Evolutionary conservation across 179 eudicot species (phyloP).

Genomic region (Silene coronaria): DNA sequence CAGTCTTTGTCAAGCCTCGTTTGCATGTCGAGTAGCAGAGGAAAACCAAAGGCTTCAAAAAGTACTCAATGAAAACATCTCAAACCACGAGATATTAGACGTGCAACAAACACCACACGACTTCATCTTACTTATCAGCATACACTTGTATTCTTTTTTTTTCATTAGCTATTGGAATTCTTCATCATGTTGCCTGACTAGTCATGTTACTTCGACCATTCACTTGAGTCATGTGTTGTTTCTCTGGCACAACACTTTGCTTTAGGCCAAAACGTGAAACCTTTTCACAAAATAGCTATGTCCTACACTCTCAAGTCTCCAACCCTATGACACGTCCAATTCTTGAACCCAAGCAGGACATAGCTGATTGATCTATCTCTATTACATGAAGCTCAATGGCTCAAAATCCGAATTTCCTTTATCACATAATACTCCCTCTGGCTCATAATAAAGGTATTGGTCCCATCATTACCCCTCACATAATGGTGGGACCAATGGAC

Average conservation of each 20-base stretch:
- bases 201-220: too few species aligned
- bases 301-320: too few species aligned
- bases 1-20: not conserved
- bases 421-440: too few species aligned
- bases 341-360: too few species aligned
- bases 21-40: not conserved
- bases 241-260: too few species aligned
- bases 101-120: not conserved
- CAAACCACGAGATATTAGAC: not conserved
- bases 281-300: too few species aligned
- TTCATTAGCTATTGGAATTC: not conserved
- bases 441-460: too few species aligned
- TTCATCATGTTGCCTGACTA: not conserved
- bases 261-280: too few species aligned
- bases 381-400: not conserved
- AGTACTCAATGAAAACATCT: not conserved
- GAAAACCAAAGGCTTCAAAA: not conserved
- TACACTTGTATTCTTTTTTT: not conserved
- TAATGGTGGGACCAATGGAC: too few species aligned
- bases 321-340: too few species aligned
- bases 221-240: too few species aligned
- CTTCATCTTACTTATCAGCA: not conserved
- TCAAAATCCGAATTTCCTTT: not conserved
- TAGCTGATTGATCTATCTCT: not conserved
- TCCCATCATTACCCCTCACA: too few species aligned